Evolutionary conservation across 106 monocot genomes (phyloP).

Genomic region (Narthecium ossifragum): DNA sequence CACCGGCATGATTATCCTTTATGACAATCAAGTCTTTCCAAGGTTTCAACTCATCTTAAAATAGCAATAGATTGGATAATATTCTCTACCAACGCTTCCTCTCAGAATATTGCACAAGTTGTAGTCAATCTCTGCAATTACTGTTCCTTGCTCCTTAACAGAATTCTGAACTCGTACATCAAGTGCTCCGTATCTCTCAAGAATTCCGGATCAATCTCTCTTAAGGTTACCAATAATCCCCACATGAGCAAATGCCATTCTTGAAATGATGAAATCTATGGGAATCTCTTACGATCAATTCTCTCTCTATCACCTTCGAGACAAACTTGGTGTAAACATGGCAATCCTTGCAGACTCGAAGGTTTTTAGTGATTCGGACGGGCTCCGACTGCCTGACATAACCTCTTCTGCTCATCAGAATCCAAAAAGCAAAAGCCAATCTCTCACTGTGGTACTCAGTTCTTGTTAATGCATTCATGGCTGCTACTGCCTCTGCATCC

Average conservation of each 20-base stretch:
- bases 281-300: slow-evolving; percentile 19
- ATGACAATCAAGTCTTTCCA: no score
- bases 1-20: no score
- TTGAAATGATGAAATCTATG: slow-evolving; percentile 27
- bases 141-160: no score
- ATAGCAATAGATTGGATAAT: no score
- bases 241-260: slow-evolving; percentile 19
- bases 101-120: no score
- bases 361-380: slow-evolving; percentile 21
- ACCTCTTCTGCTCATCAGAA: slow-evolving; percentile 9
- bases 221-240: slow-evolving; percentile 16
- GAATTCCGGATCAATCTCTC: no score
- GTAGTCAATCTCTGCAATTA: no score
- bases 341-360: no score
- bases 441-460: slow-evolving; percentile 20
- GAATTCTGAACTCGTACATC: no score
- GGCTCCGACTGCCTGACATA: not conserved
- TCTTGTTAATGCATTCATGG: not conserved
- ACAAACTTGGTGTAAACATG: slow-evolving; percentile 24
- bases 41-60: no score
- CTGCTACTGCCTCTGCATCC: not conserved
- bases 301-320: slow-evolving; percentile 7
- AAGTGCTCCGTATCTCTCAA: no score
- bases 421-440: slow-evolving; percentile 16
- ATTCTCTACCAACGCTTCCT: no score